Conservation (phyloP, 177 flowering plant species). For the Vitis hybrid region DNA sequence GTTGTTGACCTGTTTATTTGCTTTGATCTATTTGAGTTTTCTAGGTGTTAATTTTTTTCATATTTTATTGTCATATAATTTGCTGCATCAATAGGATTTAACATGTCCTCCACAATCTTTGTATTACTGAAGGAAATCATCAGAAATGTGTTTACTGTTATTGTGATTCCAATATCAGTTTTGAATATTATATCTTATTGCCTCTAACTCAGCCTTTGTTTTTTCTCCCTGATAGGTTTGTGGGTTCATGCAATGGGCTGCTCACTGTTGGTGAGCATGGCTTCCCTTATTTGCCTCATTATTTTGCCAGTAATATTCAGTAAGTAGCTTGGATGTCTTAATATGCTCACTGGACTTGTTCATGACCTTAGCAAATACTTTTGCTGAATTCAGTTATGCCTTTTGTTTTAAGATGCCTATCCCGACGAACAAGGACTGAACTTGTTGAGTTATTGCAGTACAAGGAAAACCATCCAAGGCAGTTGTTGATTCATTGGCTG, state of each 20-base stretch:
- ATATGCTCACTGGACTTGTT: not conserved
- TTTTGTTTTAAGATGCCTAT: slow-evolving; percentile 1
- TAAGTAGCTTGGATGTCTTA: slow-evolving; percentile 39
- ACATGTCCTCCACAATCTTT: not conserved
- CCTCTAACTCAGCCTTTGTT: not conserved
- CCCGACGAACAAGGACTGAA: not conserved
- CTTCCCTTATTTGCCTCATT: slow-evolving; percentile 87
- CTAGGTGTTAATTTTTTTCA: not conserved
- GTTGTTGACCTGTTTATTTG: no score
- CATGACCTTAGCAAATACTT: not conserved
- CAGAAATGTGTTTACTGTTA: no score
- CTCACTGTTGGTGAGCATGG: slow-evolving; percentile 97
- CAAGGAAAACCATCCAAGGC: slow-evolving; percentile 89
- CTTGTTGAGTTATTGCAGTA: slow-evolving; percentile 49
- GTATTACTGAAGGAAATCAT: no score
- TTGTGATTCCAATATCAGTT: not conserved
- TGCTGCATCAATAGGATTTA: not conserved
- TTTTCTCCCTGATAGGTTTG: slow-evolving; percentile 44
- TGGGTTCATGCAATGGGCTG: slow-evolving; percentile 90
- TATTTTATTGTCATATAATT: not conserved
- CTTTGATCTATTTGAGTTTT: no score
- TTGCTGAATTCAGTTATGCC: not conserved
- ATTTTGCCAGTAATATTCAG: slow-evolving; percentile 77
- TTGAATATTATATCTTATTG: not conserved
- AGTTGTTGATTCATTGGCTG: slow-evolving; percentile 85